phyloP scores from a whole-genome alignment of 805 yeast genomes.

The baker's yeast (Saccharomyces cerevisiae) region DNA sequence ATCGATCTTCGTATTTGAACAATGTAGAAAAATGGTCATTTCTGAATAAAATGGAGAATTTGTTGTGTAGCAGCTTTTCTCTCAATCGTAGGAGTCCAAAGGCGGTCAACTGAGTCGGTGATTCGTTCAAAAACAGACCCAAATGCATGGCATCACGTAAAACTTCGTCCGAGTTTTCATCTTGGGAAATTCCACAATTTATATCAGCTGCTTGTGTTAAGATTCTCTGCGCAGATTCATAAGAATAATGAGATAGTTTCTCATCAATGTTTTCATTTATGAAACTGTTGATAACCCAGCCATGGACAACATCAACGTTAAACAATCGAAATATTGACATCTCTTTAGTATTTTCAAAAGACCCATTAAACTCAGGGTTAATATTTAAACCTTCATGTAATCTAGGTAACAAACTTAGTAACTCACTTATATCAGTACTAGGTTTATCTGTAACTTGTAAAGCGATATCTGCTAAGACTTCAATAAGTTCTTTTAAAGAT shows the following conservation, averaged over 20 bases:
- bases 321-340: slow-evolving; percentile 48
- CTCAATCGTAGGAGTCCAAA: slow-evolving; percentile 47
- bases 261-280: slow-evolving; percentile 25
- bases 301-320: slow-evolving; percentile 61
- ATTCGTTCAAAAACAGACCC: slow-evolving; percentile 42
- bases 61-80: slow-evolving; percentile 37
- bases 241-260: slow-evolving; percentile 35
- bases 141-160: slow-evolving; percentile 27
- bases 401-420: slow-evolving; percentile 50
- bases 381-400: slow-evolving; percentile 66
- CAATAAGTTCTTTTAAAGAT: slow-evolving; percentile 35
- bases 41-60: slow-evolving; percentile 69
- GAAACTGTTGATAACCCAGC: slow-evolving; percentile 57
- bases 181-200: slow-evolving; percentile 14
- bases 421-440: slow-evolving; percentile 30
- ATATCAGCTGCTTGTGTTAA: slow-evolving; percentile 38
- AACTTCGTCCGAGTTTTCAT: slow-evolving; percentile 20
- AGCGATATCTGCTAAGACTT: slow-evolving; percentile 42
- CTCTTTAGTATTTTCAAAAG: slow-evolving; percentile 45
- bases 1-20: slow-evolving; percentile 37
- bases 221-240: slow-evolving; percentile 52
- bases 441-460: slow-evolving; percentile 23
- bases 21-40: slow-evolving; percentile 84
- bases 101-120: slow-evolving; percentile 67
- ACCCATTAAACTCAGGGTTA: slow-evolving; percentile 60